Evolutionary conservation across 768 basidiomycete genomes (phyloP).

Genomic region (Kwoniella newhampshirensis): DNA sequence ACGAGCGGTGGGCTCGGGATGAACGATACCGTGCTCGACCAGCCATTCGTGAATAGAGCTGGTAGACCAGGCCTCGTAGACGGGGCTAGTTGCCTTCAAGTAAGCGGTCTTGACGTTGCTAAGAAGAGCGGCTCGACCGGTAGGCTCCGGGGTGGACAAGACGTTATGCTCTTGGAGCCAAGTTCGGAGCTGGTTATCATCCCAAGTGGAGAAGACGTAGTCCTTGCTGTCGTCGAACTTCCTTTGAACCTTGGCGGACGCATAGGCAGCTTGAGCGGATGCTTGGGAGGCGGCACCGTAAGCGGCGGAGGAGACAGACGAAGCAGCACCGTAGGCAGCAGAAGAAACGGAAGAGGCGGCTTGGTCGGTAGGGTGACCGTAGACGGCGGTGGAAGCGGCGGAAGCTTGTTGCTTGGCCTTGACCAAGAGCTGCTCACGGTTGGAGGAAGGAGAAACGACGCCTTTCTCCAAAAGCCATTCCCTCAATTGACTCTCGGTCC

Average conservation of each 20-base stretch:
- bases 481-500: slow-evolving; percentile 80
- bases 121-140: slow-evolving; percentile 68
- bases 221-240: slow-evolving; percentile 72
- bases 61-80: slow-evolving; percentile 85
- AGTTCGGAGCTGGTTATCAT: slow-evolving; percentile 66
- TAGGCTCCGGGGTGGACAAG: slow-evolving; percentile 64
- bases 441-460: slow-evolving; percentile 74
- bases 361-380: slow-evolving; percentile 57
- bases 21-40: slow-evolving; percentile 69
- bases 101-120: slow-evolving; percentile 70
- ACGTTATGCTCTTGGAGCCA: slow-evolving; percentile 77
- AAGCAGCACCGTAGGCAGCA: slow-evolving; percentile 39
- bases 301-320: slow-evolving; percentile 44
- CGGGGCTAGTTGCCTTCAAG: slow-evolving; percentile 60
- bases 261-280: slow-evolving; percentile 44
- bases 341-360: slow-evolving; percentile 50
- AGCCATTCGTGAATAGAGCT: slow-evolving; percentile 85
- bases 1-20: slow-evolving; percentile 62
- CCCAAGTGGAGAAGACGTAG: slow-evolving; percentile 87
- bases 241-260: slow-evolving; percentile 45
- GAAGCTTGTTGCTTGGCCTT: slow-evolving; percentile 71
- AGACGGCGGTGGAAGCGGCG: slow-evolving; percentile 60
- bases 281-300: slow-evolving; percentile 33
- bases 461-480: slow-evolving; percentile 84
- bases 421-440: slow-evolving; percentile 73